Evolutionary conservation across 805 yeast genomes (phyloP).

Genomic region (Debaryomyces prosopidis): DNA sequence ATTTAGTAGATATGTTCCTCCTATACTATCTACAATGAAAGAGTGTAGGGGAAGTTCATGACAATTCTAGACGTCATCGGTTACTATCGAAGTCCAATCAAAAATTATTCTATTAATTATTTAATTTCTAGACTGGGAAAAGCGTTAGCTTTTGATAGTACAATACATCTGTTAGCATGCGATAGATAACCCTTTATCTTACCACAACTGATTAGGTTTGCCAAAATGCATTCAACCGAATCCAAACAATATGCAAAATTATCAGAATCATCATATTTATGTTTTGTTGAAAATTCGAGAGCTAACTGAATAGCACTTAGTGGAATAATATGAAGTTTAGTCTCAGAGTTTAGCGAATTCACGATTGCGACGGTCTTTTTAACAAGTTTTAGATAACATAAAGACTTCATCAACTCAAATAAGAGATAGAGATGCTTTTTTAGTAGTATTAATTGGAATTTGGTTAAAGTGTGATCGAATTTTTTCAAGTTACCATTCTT

Average conservation of each 20-base stretch:
- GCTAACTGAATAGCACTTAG: conserved; percentile 46
- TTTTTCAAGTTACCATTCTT: conserved; percentile 54
- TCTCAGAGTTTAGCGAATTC: conserved; percentile 26
- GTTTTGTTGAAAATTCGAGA: conserved; percentile 31
- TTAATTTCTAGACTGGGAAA: conserved; percentile 49
- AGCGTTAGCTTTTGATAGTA: conserved; percentile 71
- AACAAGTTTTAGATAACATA: conserved; percentile 53
- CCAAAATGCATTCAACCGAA: conserved; percentile 67
- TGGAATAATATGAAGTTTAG: conserved; percentile 35
- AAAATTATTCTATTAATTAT: neutral
- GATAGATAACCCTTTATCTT: conserved; percentile 79
- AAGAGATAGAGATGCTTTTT: conserved; percentile 61
- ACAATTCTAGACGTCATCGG: too few relatives aligned
- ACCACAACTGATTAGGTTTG: conserved; percentile 61
- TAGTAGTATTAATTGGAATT: conserved; percentile 52
- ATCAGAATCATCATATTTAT: conserved; percentile 7
- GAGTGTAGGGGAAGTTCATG: too few relatives aligned
- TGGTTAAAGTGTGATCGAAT: conserved; percentile 47
- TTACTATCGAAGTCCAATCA: too few relatives aligned
- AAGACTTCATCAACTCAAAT: conserved; percentile 50
- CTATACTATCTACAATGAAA: too few relatives aligned
- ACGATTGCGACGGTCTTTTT: conserved; percentile 32
- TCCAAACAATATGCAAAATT: conserved; percentile 31
- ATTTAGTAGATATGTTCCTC: too few relatives aligned
- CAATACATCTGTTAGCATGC: conserved; percentile 71